phyloP scores from a whole-genome alignment of 148 eudicot species.

The Limonium bicolor region DNA sequence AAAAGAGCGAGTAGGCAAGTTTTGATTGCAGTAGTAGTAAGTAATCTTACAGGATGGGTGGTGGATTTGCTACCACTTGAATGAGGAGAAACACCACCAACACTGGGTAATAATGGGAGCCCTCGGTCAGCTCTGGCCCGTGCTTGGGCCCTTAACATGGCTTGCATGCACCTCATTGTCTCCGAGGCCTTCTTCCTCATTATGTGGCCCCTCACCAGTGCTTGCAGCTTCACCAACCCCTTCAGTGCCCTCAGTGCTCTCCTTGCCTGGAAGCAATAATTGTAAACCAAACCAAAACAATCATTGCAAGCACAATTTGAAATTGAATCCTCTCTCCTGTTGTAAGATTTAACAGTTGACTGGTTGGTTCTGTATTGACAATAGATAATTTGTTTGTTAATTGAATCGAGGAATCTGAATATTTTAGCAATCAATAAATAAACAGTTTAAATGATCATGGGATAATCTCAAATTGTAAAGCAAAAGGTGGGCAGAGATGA shows the following conservation, averaged over 20 bases:
- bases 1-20: slow-evolving; percentile 4
- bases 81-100: slow-evolving; percentile 39
- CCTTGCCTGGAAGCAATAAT: slow-evolving; percentile 40
- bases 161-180: slow-evolving; percentile 50
- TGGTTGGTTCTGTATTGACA: no score
- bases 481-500: no score
- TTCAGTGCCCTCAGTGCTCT: slow-evolving; percentile 71
- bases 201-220: slow-evolving; percentile 73
- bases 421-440: neutral
- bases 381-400: no score
- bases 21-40: no score
- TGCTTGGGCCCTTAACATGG: slow-evolving; percentile 49
- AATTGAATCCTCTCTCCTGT: no score
- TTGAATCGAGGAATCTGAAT: no score
- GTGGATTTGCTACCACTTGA: slow-evolving; percentile 34
- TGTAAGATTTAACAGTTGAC: no score
- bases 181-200: slow-evolving; percentile 52
- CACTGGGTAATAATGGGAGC: no score
- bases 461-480: no score
- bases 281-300: neutral
- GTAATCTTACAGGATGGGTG: slow-evolving; percentile 29
- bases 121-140: slow-evolving; percentile 44
- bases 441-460: no score
- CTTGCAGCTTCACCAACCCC: slow-evolving; percentile 76
- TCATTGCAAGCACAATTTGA: neutral